Evolutionary conservation across 2,329 filamentous ascomycete genomes (phyloP), one percentile per base, ranked within the genome.

Genomic region (Ophiocordyceps camponoti-saundersi): DNA sequence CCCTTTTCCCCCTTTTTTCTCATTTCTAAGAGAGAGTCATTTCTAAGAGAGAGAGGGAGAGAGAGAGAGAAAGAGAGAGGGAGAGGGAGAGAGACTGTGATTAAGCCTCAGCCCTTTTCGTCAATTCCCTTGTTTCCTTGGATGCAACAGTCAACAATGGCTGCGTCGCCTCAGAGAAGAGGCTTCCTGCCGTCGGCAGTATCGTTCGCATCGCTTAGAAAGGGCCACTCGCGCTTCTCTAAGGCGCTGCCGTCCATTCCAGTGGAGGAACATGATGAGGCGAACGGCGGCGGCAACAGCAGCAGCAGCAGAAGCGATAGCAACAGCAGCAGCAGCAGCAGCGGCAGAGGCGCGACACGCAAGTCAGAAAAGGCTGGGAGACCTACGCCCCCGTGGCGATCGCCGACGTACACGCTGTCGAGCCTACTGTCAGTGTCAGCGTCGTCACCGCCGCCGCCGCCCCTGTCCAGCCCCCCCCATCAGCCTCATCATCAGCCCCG

Each of bases 221-320:
- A 56, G 52, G 70, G 70, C 53, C 62, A 65, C 47, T 76, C 73
- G 53, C 72, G 72, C 57, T 74, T 74, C 61, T 75, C 73, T 57
- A 77, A 77, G 62, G 73, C 72, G 30, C 63, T 77, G 51, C 74
- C 73, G 32, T 63, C 66, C 47, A 69, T 71, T n/a, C 44, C 44
- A 18, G 18, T 15, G 18, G 15, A 36, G 15, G 22, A 41, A n/a
- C 7, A 8, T 1, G 29, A 36, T 8, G 16, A 26, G 21, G 21
- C n/a, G n/a, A 16, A 10, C 15, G 8, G 32, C 32, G 11, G 3
- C 21, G 46, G 20, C 21, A 42, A 18, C 21, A 22, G 41, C 21
- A 47, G 20, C 21, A 42, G 15, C 21, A 22, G 41, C 41, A 20
- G 18, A 20, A 22, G 41, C 41, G 4, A 20, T 20, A 26, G 23